Conservation (phyloP, 1,139 yeast genomes). For the Hansenula lynferdii region DNA sequence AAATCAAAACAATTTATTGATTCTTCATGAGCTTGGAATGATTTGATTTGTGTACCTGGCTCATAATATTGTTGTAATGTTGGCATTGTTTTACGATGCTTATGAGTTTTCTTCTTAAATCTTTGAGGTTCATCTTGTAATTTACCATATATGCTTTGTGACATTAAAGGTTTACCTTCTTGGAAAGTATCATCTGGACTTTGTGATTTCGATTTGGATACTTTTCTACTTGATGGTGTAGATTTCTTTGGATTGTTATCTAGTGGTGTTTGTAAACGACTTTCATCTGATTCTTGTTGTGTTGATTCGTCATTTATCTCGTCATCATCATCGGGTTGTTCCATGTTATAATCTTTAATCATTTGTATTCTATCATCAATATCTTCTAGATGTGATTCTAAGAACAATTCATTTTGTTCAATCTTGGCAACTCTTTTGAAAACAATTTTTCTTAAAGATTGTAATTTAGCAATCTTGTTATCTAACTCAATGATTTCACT, state of each 20-base stretch:
- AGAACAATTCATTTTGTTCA: constrained; percentile 51
- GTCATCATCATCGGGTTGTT: constrained; percentile 19
- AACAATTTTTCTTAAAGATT: constrained; percentile 43
- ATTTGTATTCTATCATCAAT: constrained; percentile 36
- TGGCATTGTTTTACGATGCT: constrained; percentile 46
- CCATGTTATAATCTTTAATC: constrained; percentile 28
- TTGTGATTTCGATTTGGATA: constrained; percentile 7
- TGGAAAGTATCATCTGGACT: constrained; percentile 10
- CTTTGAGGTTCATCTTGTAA: constrained; percentile 28
- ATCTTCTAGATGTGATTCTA: constrained; percentile 42
- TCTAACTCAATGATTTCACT: constrained; percentile 62
- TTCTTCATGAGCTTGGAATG: constrained; percentile 50
- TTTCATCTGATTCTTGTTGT: constrained; percentile 8
- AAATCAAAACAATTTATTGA: constrained; percentile 53
- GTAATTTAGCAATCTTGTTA: constrained; percentile 44
- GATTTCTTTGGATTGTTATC: too few species aligned
- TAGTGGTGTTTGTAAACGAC: too few species aligned
- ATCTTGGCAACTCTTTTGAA: constrained; percentile 53
- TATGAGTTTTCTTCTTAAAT: constrained; percentile 23
- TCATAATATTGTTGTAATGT: constrained; percentile 57
- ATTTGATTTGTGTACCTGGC: constrained; percentile 49
- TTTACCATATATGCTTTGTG: constrained; percentile 35
- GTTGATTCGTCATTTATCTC: constrained; percentile 18
- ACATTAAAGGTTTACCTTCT: constrained; percentile 22
- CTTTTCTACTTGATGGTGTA: constrained; percentile 1